Evolutionary conservation across 179 eudicot species (phyloP), one percentile per base, ranked within the genome.

Genomic region (Sideroxylon spinosum): DNA sequence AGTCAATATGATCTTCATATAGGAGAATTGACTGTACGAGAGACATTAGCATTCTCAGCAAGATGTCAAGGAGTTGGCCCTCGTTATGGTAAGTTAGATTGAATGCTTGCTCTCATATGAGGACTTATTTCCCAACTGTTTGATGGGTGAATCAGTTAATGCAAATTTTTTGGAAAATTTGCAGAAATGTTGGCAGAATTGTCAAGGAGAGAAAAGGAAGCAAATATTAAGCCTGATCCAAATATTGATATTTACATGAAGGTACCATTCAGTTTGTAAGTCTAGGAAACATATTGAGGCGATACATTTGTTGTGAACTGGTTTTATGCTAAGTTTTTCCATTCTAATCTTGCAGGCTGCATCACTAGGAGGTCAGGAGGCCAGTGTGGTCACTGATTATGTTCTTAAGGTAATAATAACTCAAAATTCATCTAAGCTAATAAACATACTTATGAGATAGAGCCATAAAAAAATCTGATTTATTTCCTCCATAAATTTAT

Each of bases 201-300:
- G 73, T 80, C 84, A 9, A 85, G 86, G 69, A 81, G 84, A 44
- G 88, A 85, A 68, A 83, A 80, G 60, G 84, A 74, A 59, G 82
- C 86, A 71, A 85, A 85, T 44, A 85, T 85, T 49, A 85, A 83
- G 72, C 88, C 88, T 20, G 86, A 85, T 62, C 80, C 83, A 63
- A 85, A 85, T 72, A 59, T 85, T 67, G 87, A 85, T 72, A 70
- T 85, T 57, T 82, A 72, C 82, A 82, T 85, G 87, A 85, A 85
- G 76, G 87, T 81, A 75, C 5, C 44, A 1, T 37, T 37, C 44
- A 37, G 5, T 37, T 37, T 37, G 6, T 37, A 37, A 37, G 44
- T 37, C 44, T 6, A 37, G 44, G 5, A 37, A 37, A 37, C 44
- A 37, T 37, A 37, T 37, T 37, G 5, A 37, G 44, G 3, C 6